Conservation (phyloP, 192 early-diverging fungal genomes). For the Umbelopsis sp. region DNA sequence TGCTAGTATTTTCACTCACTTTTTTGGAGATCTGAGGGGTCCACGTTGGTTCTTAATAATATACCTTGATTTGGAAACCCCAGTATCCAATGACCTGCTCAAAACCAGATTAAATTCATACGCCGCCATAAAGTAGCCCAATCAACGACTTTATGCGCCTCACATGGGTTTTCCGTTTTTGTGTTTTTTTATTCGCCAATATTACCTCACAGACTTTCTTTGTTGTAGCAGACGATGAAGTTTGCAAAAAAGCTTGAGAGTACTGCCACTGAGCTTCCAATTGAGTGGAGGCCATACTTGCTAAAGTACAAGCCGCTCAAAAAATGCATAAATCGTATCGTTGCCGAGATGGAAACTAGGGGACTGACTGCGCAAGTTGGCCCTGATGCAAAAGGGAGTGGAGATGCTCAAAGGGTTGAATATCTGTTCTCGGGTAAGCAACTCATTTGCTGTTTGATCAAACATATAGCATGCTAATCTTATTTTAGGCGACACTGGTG, state of each 20-base stretch:
- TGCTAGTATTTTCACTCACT: no score
- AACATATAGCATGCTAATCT: neutral
- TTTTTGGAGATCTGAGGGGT: no score
- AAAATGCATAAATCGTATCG: conserved; percentile 61
- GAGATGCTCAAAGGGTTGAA: conserved; percentile 17
- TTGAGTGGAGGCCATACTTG: conserved; percentile 64
- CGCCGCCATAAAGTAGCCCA: neutral
- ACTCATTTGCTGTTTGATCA: neutral
- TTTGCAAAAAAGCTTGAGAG: conserved; percentile 64
- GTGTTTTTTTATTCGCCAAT: neutral
- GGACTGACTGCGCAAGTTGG: conserved; percentile 23
- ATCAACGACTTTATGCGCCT: neutral
- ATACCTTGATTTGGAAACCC: no score
- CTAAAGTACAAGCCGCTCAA: conserved; percentile 67
- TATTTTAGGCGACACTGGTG: conserved; percentile 16
- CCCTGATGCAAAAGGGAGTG: neutral
- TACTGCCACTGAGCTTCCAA: conserved; percentile 56
- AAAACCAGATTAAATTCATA: neutral
- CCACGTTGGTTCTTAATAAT: no score
- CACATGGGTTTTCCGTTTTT: conserved; percentile 20
- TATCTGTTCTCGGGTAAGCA: conserved; percentile 36
- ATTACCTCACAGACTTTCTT: neutral
- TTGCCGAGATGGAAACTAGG: conserved; percentile 52
- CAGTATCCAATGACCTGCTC: no score
- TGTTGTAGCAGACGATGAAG: conserved; percentile 49